Conservation (phyloP, 2,329 filamentous ascomycete genomes). For the Sphaceloma murrayae region DNA sequence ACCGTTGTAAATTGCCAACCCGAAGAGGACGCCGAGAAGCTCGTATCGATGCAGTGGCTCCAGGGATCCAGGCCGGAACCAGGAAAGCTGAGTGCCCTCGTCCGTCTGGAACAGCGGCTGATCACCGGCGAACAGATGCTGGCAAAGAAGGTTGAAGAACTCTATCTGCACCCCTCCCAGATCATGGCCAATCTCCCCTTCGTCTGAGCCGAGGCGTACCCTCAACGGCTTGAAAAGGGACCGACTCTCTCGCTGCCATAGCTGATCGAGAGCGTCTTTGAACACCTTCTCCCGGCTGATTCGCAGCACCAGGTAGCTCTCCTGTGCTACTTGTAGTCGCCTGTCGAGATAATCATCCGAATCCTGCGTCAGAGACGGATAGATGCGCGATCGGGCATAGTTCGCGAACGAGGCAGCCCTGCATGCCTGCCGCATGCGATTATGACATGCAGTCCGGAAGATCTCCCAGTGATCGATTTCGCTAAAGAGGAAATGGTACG, state of each 20-base stretch:
- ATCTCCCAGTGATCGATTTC: constrained; percentile 64
- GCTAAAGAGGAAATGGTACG: constrained; percentile 72
- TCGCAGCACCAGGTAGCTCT: constrained; percentile 36
- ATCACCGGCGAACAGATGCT: constrained; percentile 65
- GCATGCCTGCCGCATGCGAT: constrained; percentile 55
- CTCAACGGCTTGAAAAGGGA: constrained; percentile 81
- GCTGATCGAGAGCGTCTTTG: constrained; percentile 58
- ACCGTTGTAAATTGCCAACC: constrained; percentile 85
- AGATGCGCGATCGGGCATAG: constrained; percentile 16
- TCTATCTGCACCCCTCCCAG: constrained; percentile 94
- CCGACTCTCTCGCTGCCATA: constrained; percentile 76
- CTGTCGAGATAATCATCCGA: constrained; percentile 22
- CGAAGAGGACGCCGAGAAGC: constrained; percentile 76
- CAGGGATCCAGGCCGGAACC: constrained; percentile 75
- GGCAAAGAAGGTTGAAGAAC: constrained; percentile 79
- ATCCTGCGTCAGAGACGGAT: constrained; percentile 8
- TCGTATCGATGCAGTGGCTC: constrained; percentile 87
- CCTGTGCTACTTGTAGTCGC: constrained; percentile 29
- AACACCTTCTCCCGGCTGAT: constrained; percentile 36
- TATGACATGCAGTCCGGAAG: constrained; percentile 81
- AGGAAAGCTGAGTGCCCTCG: constrained; percentile 64
- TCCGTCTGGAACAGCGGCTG: constrained; percentile 68
- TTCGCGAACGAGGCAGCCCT: constrained; percentile 16
- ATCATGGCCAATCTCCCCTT: constrained; percentile 81
- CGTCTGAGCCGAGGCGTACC: constrained; percentile 67